Evolutionary conservation across 2,329 filamentous ascomycete species (phyloP).

Genomic region (Chrysosporium queenslandicum): DNA sequence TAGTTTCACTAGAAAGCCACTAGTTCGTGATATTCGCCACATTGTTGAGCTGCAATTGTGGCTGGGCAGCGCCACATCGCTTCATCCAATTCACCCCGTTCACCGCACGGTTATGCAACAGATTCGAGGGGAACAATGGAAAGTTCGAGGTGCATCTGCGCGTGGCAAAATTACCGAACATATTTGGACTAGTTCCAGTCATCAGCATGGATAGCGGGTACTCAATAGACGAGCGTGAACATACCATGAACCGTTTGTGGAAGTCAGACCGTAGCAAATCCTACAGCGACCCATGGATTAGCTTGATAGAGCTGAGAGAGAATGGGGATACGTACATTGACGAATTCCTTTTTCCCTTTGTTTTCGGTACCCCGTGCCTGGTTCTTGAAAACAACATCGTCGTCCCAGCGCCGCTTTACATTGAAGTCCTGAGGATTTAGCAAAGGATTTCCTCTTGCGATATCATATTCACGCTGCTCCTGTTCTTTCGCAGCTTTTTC

Average conservation of each 20-base stretch:
- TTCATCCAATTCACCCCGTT: too few relatives aligned
- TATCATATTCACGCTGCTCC: conserved; percentile 74
- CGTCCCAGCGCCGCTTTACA: conserved; percentile 82
- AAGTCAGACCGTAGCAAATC: conserved; percentile 90
- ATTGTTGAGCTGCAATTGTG: not conserved
- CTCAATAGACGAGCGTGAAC: conserved; percentile 5
- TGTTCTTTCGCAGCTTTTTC: conserved; percentile 72
- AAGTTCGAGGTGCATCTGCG: too few relatives aligned
- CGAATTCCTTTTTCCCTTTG: conserved; percentile 86
- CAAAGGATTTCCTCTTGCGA: conserved; percentile 84
- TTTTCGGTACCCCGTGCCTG: conserved; percentile 92
- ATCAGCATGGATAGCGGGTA: not conserved
- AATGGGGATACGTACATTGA: conserved; percentile 58
- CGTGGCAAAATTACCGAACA: conserved; percentile 12
- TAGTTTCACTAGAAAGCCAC: not conserved
- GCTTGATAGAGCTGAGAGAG: conserved; percentile 17
- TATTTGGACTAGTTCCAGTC: conserved; percentile 14
- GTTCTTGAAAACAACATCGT: conserved; percentile 98
- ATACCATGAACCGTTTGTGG: conserved; percentile 85
- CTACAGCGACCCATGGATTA: conserved; percentile 37
- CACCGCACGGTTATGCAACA: too few relatives aligned
- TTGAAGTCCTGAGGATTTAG: conserved; percentile 82
- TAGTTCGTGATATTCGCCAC: conserved; percentile 6
- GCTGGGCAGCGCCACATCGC: conserved; percentile 2
- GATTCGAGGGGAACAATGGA: too few relatives aligned